These are phyloP conservation scores for Gossypium arboreum DNA, from an alignment of 345 rosid species.

Conservation along the genomic window DNA sequence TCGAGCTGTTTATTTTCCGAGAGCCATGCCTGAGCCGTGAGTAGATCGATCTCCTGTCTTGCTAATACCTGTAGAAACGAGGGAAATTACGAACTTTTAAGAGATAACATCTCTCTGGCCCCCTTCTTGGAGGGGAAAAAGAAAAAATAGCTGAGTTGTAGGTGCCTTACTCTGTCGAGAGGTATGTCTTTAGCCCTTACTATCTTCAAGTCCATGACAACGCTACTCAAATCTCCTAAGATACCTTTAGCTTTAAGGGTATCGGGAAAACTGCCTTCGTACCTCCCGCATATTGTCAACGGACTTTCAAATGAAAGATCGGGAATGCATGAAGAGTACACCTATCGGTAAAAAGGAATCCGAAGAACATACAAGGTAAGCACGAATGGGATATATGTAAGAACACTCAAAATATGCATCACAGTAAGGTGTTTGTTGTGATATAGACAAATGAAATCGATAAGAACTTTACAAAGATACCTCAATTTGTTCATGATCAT, in stretches of 20 bases:
- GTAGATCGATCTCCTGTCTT: slow-evolving; percentile 67
- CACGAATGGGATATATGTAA: no score
- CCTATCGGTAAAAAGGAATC: slow-evolving; percentile 23
- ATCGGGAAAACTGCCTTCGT: slow-evolving; percentile 43
- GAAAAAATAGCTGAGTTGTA: not conserved
- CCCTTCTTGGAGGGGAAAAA: not conserved
- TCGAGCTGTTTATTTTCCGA: slow-evolving; percentile 59
- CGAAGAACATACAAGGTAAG: not conserved
- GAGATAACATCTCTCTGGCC: not conserved
- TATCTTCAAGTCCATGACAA: slow-evolving; percentile 40
- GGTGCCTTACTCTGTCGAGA: slow-evolving; percentile 41
- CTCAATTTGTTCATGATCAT: slow-evolving; percentile 72
- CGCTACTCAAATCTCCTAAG: slow-evolving; percentile 42
- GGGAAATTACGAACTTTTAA: not conserved
- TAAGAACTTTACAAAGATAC: slow-evolving; percentile 31
- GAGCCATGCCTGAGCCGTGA: slow-evolving; percentile 86
- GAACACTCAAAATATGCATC: not conserved
- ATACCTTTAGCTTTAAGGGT: slow-evolving; percentile 37
- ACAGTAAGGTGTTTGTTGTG: not conserved
- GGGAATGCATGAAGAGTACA: slow-evolving; percentile 43
- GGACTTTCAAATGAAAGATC: slow-evolving; percentile 53
- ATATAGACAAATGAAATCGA: slow-evolving; percentile 7
- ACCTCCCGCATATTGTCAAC: slow-evolving; percentile 48
- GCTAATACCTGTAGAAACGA: slow-evolving; percentile 48
- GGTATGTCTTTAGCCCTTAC: slow-evolving; percentile 38